A percentile compares a stretch with the other conserved stretches of the same genome.
phyloP scores from a whole-genome alignment of 495 filamentous ascomycete species.

The Neurospora sp. region DNA sequence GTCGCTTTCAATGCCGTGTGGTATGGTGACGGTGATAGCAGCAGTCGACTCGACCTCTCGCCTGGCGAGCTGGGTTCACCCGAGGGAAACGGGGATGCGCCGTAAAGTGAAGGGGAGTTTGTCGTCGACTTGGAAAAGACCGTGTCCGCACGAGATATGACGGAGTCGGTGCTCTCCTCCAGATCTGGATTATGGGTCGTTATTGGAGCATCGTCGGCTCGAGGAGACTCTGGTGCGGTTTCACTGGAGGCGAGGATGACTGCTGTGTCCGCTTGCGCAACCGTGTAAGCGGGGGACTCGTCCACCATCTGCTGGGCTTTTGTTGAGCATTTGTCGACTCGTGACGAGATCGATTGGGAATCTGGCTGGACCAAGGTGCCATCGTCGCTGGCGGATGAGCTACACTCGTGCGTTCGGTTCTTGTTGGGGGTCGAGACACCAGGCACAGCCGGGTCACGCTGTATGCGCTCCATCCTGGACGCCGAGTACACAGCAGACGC shows the following conservation, averaged over 20 bases:
- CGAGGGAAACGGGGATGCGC: constrained; percentile 3
- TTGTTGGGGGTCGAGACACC: not conserved
- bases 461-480: constrained; percentile 7
- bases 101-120: constrained; percentile 2
- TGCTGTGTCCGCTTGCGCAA: not conserved
- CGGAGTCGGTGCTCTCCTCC: constrained; percentile 3
- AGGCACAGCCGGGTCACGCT: constrained; percentile 3
- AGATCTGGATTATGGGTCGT: not conserved
- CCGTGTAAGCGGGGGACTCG: not conserved
- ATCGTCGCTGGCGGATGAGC: constrained; percentile 1
- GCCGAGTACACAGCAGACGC: not conserved
- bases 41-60: not conserved
- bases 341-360: not conserved
- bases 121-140: constrained; percentile 4
- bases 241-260: not conserved
- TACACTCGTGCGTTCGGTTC: constrained; percentile 3
- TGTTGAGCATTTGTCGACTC: not conserved
- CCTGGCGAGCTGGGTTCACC: not conserved
- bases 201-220: constrained; percentile 1
- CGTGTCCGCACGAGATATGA: constrained; percentile 2
- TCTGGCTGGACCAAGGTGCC: not conserved
- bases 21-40: not conserved
- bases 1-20: not conserved
- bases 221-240: not conserved
- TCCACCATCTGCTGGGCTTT: not conserved